Evolutionary conservation across 179 eudicot species (phyloP).

Genomic region (Silene noctiflora): DNA sequence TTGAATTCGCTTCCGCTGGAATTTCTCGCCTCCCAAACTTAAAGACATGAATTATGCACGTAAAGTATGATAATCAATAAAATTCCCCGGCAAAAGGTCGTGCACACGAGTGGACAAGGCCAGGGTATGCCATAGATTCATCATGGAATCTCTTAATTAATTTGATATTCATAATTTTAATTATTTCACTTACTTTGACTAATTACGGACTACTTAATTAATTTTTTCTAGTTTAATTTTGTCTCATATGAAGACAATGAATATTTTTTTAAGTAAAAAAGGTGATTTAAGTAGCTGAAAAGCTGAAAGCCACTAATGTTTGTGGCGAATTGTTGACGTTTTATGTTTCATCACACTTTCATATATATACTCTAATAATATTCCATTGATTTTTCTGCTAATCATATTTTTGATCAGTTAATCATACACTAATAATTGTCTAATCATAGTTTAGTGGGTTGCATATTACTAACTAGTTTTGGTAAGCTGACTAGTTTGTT

Average conservation of each 20-base stretch:
- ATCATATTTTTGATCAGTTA: background rate
- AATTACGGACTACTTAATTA: background rate
- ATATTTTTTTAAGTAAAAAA: slow-evolving; percentile 16
- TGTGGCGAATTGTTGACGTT: slow-evolving; percentile 30
- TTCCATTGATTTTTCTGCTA: slow-evolving; percentile 19
- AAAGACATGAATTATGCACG: no score
- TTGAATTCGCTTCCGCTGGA: no score
- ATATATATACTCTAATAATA: no score
- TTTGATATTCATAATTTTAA: background rate
- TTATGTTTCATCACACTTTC: background rate
- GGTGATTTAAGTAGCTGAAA: background rate
- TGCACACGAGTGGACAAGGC: slow-evolving; percentile 47
- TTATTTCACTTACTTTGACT: background rate
- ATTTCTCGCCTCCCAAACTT: no score
- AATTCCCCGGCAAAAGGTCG: slow-evolving; percentile 39
- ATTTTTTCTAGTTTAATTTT: slow-evolving; percentile 15
- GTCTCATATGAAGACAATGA: slow-evolving; percentile 18
- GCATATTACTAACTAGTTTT: slow-evolving; percentile 7
- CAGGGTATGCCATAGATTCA: slow-evolving; percentile 21
- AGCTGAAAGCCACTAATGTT: slow-evolving; percentile 24
- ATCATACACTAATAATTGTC: slow-evolving; percentile 17
- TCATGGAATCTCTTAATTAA: background rate
- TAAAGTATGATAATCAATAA: no score
- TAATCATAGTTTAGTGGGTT: slow-evolving; percentile 24
- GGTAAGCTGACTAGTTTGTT: no score